Percentiles rank a stretch among this genome's conserved stretches.
Evolutionary conservation across 805 yeast species (phyloP).

Genomic region (Metschnikowia similis): DNA sequence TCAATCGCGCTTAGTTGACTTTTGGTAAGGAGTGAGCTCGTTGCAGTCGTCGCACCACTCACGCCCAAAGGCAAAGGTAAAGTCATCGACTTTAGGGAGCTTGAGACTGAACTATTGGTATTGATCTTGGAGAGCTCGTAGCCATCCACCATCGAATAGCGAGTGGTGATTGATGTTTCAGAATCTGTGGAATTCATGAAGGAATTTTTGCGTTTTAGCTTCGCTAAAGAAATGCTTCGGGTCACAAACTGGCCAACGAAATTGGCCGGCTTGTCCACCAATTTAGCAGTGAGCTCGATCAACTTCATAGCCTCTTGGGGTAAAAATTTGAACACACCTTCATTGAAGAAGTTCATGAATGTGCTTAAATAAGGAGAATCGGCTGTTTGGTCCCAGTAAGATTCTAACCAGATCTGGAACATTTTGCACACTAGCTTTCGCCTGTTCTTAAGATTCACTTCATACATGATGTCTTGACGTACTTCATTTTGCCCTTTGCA

Average conservation of each 20-base stretch:
- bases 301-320: conserved; percentile 65
- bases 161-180: conserved; percentile 21
- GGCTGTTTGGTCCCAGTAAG: conserved; percentile 70
- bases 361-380: conserved; percentile 66
- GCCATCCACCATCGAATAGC: conserved; percentile 52
- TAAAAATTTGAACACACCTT: conserved; percentile 55
- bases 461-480: conserved; percentile 28
- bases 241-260: conserved; percentile 47
- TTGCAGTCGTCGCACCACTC: conserved; percentile 39
- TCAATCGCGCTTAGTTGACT: conserved; percentile 44
- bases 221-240: conserved; percentile 43
- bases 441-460: conserved; percentile 48
- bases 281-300: conserved; percentile 57
- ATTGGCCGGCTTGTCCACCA: conserved; percentile 32
- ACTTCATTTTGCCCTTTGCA: conserved; percentile 25
- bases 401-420: conserved; percentile 82
- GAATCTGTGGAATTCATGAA: conserved; percentile 20
- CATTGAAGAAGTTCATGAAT: conserved; percentile 73
- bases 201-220: conserved; percentile 34
- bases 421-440: conserved; percentile 63
- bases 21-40: conserved; percentile 35
- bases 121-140: conserved; percentile 51
- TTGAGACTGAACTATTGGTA: conserved; percentile 42
- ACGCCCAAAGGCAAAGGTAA: conserved; percentile 42
- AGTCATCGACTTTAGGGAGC: conserved; percentile 37